Evolutionary conservation across 202 grass and related monocot genomes (phyloP).

Genomic region (Elaeis oleifera): DNA sequence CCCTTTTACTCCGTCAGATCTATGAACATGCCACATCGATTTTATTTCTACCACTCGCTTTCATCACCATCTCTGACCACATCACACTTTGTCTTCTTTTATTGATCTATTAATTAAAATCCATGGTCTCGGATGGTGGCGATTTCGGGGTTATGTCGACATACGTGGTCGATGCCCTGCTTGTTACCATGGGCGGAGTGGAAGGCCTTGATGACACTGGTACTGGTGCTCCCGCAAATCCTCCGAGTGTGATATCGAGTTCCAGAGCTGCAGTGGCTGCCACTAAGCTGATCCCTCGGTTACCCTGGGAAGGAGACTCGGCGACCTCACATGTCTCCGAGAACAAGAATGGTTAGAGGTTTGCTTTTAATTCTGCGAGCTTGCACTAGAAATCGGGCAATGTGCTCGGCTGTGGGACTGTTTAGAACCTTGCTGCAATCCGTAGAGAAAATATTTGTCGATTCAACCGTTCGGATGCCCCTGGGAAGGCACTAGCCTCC

Average conservation of each 20-base stretch:
- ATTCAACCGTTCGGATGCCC: slow-evolving; percentile 22
- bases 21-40: not conserved
- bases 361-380: slow-evolving; percentile 50
- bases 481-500: slow-evolving; percentile 43
- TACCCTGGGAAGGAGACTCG: slow-evolving; percentile 64
- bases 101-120: slow-evolving; percentile 26
- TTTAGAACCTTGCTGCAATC: slow-evolving; percentile 46
- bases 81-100: not conserved
- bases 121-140: slow-evolving; percentile 30
- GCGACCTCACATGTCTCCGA: not conserved
- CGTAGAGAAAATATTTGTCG: slow-evolving; percentile 52
- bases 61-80: not conserved
- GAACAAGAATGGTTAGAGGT: slow-evolving; percentile 53
- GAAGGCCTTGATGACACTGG: slow-evolving; percentile 49
- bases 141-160: slow-evolving; percentile 41
- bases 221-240: slow-evolving; percentile 28
- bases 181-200: slow-evolving; percentile 71
- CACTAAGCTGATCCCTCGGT: slow-evolving; percentile 52
- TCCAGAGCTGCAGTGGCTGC: slow-evolving; percentile 46
- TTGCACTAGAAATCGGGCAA: slow-evolving; percentile 78
- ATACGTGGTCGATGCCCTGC: slow-evolving; percentile 69
- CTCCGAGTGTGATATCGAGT: slow-evolving; percentile 62
- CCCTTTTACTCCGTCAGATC: not conserved
- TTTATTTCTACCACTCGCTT: not conserved
- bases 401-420: slow-evolving; percentile 70